Evolutionary conservation across 352 stramenopile species (phyloP).

Genomic region (Pythium scleroteichum): DNA sequence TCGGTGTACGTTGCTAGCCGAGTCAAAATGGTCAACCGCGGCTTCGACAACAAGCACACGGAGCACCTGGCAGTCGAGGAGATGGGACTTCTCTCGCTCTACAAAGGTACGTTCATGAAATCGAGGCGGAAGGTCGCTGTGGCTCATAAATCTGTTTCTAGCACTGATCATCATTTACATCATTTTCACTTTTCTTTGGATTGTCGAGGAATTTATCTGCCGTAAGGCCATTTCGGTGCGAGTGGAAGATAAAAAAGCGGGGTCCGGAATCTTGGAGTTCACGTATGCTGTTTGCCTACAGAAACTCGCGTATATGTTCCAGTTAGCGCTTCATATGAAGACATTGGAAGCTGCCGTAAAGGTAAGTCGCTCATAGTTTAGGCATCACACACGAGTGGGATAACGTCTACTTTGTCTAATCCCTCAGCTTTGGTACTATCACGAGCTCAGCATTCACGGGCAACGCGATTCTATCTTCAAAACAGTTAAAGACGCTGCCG

Average conservation of each 20-base stretch:
- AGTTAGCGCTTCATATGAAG: slow-evolving; percentile 52
- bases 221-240: slow-evolving; percentile 46
- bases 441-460: slow-evolving; percentile 41
- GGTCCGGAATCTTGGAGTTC: not conserved
- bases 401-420: not conserved
- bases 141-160: slow-evolving; percentile 10
- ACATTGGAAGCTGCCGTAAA: slow-evolving; percentile 50
- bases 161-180: slow-evolving; percentile 48
- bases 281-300: slow-evolving; percentile 13
- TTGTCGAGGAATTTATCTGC: slow-evolving; percentile 44
- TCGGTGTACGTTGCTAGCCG: slow-evolving; percentile 50
- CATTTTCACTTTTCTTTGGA: slow-evolving; percentile 43
- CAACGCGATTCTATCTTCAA: slow-evolving; percentile 33
- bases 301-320: slow-evolving; percentile 58
- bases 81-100: slow-evolving; percentile 55
- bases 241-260: not conserved
- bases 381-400: too few species aligned
- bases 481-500: slow-evolving; percentile 32
- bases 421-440: slow-evolving; percentile 48
- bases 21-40: slow-evolving; percentile 58
- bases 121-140: not conserved
- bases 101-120: slow-evolving; percentile 36
- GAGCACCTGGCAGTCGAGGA: slow-evolving; percentile 69
- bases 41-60: slow-evolving; percentile 47
- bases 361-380: slow-evolving; percentile 6